Evolutionary conservation across 768 basidiomycete genomes (phyloP).

Genomic region (Suillus alpinus): DNA sequence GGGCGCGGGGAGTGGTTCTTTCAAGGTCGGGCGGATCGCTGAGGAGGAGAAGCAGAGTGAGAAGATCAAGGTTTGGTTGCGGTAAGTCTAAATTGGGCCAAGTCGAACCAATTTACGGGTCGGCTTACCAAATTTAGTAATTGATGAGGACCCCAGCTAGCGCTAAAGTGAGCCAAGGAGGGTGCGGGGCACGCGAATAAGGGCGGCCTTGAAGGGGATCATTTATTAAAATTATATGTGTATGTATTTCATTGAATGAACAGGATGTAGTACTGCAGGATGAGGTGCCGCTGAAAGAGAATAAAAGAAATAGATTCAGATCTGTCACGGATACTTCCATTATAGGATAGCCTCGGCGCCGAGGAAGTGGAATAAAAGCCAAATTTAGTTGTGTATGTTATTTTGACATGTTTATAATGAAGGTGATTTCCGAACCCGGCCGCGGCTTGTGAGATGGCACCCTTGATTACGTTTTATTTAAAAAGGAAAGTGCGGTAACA

Average conservation of each 20-base stretch:
- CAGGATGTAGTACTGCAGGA: constrained; percentile 19
- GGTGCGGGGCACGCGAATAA: constrained; percentile 16
- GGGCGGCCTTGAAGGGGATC: not conserved
- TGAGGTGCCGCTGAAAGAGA: constrained; percentile 13
- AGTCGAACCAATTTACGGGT: not conserved
- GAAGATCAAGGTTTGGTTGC: constrained; percentile 9
- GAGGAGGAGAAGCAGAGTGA: constrained; percentile 10
- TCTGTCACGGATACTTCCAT: constrained; percentile 27
- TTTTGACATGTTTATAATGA: constrained; percentile 26
- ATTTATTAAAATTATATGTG: not conserved
- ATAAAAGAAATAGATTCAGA: constrained; percentile 30
- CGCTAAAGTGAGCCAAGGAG: constrained; percentile 16
- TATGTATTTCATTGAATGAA: constrained; percentile 5
- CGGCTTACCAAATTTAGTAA: constrained; percentile 8
- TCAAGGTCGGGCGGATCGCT: constrained; percentile 31
- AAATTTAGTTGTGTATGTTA: constrained; percentile 21
- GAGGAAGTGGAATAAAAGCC: constrained; percentile 33
- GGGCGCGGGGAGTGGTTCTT: constrained; percentile 11
- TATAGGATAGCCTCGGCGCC: constrained; percentile 41
- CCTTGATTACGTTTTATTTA: constrained; percentile 32
- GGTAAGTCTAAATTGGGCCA: constrained; percentile 12
- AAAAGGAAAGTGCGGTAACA: constrained; percentile 28
- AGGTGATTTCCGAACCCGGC: constrained; percentile 39
- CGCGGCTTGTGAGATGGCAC: constrained; percentile 24
- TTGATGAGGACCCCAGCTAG: constrained; percentile 28